phyloP scores from a whole-genome alignment of 176 grass and related monocot genomes.

The Triticum monococcum region DNA sequence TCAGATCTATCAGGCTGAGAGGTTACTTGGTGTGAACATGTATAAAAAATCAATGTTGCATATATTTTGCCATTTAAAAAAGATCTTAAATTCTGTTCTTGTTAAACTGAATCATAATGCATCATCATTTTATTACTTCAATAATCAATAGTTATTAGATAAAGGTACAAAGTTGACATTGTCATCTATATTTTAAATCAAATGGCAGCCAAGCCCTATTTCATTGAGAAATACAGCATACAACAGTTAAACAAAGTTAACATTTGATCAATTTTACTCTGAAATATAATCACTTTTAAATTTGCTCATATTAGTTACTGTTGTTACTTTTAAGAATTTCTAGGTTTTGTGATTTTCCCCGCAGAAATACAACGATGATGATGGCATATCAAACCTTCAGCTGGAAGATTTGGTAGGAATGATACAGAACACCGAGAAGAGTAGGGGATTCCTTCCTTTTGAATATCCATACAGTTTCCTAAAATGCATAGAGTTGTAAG shows the following conservation, averaged over 20 bases:
- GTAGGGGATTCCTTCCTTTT: conserved; percentile 45
- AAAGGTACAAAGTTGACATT: background rate
- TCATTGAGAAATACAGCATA: background rate
- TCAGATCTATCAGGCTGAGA: background rate
- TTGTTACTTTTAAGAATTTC: conserved; percentile 5
- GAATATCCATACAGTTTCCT: conserved; percentile 18
- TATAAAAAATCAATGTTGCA: background rate
- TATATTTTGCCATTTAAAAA: background rate
- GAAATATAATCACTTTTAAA: background rate
- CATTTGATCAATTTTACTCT: background rate
- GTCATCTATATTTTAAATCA: background rate
- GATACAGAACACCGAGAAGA: conserved; percentile 78
- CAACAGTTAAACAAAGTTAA: background rate
- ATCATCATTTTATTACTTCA: background rate
- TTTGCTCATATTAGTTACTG: background rate
- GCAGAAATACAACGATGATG: conserved; percentile 39
- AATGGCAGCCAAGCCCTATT: background rate
- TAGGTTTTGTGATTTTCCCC: background rate
- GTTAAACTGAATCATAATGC: background rate
- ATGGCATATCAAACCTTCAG: conserved; percentile 39
- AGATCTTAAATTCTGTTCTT: background rate
- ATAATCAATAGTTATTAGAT: background rate
- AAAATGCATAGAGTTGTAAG: background rate
- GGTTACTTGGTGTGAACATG: background rate
- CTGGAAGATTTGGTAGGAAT: conserved; percentile 73